Evolutionary conservation across 257 asterid genomes (phyloP), one percentile per base, ranked within the genome.

Genomic region (Paraleonurus japonicus): DNA sequence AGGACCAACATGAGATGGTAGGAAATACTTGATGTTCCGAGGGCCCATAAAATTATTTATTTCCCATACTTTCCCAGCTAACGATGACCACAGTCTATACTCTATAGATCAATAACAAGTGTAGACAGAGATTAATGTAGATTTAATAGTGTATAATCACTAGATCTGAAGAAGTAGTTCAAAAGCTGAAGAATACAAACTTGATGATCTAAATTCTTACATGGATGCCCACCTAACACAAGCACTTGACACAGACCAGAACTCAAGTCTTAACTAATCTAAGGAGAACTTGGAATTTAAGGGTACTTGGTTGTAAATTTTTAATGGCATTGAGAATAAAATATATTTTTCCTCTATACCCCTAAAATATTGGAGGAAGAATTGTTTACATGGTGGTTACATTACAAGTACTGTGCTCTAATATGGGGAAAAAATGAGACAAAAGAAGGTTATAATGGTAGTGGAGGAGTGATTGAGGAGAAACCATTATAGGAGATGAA

Each of bases 41-140:
- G 61, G 82, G 64, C 58, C 82, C 84, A 62, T 53, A 45, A 68
- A 65, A 76, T 73, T 50, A 76, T 75, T 66, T 32, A 48, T 58
- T 67, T 78, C 37, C 65, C 59, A 62, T 4, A 72, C 74, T 54
- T 76, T 77, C 70, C 65, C 64, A 70, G 60, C 82, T 75, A 70
- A 69, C 58, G 22, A 59, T 17, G 54, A 45, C 80, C 70, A 48
- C 51, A 37, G 20, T 19, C 37, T 69, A 73, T 69, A 51, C 74
- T 76, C 12, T 43, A 43, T 15, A 43, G 2, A 72, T 71, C 71
- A 64, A 65, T 13, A 6, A 59, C 23, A 72, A 33, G 43, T 26
- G 72, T 11, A 71, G 48, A 65, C 35, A 19, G 7, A 47, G 32
- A 63, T 65, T 20, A 7, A 13, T 19, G 24, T 5, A 39, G 24